phyloP scores from a whole-genome alignment of 805 yeast genomes.

The Wickerhamomyces canadensis region DNA sequence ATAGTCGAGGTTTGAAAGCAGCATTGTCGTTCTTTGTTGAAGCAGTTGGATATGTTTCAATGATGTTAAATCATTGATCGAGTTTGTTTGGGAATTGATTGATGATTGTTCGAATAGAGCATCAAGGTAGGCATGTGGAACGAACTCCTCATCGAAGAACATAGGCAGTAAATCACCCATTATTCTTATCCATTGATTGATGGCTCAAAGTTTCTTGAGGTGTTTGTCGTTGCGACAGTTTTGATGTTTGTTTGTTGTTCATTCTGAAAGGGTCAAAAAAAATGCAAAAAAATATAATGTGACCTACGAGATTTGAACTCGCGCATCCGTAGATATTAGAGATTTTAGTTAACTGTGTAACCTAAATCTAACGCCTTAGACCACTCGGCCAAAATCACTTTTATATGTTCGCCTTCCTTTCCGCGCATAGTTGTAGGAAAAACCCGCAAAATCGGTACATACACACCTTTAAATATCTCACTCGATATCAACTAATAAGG shows the following conservation, averaged over 20 bases:
- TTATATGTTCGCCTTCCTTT: too few species aligned
- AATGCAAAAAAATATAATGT: background rate
- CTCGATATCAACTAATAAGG: too few species aligned
- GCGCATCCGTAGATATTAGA: constrained; percentile 3
- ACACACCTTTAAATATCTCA: too few species aligned
- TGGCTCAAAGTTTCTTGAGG: too few species aligned
- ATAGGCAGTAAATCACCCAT: constrained; percentile 46
- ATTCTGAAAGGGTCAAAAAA: background rate
- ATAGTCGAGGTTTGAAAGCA: constrained; percentile 56
- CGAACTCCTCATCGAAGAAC: constrained; percentile 65
- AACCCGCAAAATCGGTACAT: too few species aligned
- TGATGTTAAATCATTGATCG: constrained; percentile 11
- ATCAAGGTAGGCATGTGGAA: constrained; percentile 60
- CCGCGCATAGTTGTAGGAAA: too few species aligned
- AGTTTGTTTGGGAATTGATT: constrained; percentile 18
- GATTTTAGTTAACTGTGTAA: background rate
- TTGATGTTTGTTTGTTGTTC: background rate
- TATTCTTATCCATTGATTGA: too few species aligned
- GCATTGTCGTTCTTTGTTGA: constrained; percentile 42
- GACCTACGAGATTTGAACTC: constrained; percentile 3
- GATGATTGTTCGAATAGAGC: constrained; percentile 42
- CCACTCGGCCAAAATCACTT: constrained; percentile 2
- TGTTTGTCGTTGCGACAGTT: too few species aligned
- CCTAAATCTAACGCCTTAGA: constrained; percentile 3
- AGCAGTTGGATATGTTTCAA: constrained; percentile 32